Evolutionary conservation across 2,329 filamentous ascomycete genomes (phyloP).

Genomic region (Paecilomyces sp.): DNA sequence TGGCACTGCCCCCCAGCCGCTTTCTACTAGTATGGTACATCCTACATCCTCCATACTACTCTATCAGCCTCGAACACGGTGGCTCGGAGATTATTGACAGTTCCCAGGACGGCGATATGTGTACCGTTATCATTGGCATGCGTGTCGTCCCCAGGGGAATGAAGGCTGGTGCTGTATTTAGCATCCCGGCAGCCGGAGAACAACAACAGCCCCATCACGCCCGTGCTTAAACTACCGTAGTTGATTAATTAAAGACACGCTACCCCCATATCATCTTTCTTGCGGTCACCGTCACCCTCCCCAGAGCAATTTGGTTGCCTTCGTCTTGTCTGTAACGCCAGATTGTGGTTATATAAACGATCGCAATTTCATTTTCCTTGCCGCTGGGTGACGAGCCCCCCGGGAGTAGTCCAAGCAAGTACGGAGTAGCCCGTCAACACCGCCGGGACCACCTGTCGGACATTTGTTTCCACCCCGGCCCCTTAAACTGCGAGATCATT

Average conservation of each 20-base stretch:
- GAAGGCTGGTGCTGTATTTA: not conserved
- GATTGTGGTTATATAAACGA: not conserved
- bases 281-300: constrained; percentile 8
- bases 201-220: not conserved
- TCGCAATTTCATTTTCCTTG: not conserved
- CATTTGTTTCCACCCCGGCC: not conserved
- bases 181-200: not conserved
- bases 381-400: not conserved
- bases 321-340: constrained; percentile 1
- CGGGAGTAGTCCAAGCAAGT: not conserved
- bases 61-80: not conserved
- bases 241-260: constrained; percentile 8
- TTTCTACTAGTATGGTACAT: too few relatives aligned
- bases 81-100: not conserved
- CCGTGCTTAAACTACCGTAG: not conserved
- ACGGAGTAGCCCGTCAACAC: not conserved
- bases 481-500: not conserved
- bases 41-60: too few relatives aligned
- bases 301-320: not conserved
- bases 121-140: not conserved
- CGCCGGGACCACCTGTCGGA: not conserved
- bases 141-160: not conserved
- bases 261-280: constrained; percentile 7
- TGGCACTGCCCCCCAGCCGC: not conserved
- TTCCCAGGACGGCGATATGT: not conserved